Evolutionary conservation across 805 yeast genomes (phyloP).

Genomic region (Lipomyces yamadae): DNA sequence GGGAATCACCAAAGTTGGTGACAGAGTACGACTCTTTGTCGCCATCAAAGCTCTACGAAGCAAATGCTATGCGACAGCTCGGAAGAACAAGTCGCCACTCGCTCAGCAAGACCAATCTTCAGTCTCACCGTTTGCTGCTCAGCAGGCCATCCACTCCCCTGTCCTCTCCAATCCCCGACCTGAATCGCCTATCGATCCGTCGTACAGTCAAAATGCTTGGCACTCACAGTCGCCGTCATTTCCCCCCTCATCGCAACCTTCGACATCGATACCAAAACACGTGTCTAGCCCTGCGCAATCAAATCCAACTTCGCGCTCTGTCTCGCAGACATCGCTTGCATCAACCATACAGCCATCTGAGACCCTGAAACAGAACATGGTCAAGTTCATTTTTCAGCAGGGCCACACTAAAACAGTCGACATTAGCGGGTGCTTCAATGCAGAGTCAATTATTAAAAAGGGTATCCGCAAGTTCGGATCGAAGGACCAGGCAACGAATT

Average conservation of each 20-base stretch:
- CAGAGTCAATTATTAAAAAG: constrained; percentile 74
- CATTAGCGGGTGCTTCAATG: constrained; percentile 78
- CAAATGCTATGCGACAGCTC: constrained; percentile 37
- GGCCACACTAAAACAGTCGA: constrained; percentile 72
- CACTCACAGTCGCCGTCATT: constrained; percentile 5
- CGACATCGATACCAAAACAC: not conserved
- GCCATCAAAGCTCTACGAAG: constrained; percentile 57
- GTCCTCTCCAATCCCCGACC: constrained; percentile 14
- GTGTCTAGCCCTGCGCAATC: not conserved
- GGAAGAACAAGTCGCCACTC: constrained; percentile 20
- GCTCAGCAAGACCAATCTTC: constrained; percentile 34
- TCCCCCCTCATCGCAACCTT: constrained; percentile 1
- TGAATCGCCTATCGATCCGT: constrained; percentile 14
- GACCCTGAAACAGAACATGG: constrained; percentile 39
- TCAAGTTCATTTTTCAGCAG: constrained; percentile 74
- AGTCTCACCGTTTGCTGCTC: constrained; percentile 37
- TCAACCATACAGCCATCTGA: constrained; percentile 15
- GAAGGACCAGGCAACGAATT: constrained; percentile 42
- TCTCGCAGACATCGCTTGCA: not conserved
- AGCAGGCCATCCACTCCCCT: constrained; percentile 29
- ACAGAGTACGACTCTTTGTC: constrained; percentile 69
- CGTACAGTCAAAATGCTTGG: constrained; percentile 8
- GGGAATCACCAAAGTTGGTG: constrained; percentile 81
- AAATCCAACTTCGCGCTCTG: constrained; percentile 1
- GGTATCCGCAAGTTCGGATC: constrained; percentile 59